Evolutionary conservation across 2,329 filamentous ascomycete species (phyloP), one percentile per base, ranked within the genome.

Genomic region (Aureobasidium sp.): DNA sequence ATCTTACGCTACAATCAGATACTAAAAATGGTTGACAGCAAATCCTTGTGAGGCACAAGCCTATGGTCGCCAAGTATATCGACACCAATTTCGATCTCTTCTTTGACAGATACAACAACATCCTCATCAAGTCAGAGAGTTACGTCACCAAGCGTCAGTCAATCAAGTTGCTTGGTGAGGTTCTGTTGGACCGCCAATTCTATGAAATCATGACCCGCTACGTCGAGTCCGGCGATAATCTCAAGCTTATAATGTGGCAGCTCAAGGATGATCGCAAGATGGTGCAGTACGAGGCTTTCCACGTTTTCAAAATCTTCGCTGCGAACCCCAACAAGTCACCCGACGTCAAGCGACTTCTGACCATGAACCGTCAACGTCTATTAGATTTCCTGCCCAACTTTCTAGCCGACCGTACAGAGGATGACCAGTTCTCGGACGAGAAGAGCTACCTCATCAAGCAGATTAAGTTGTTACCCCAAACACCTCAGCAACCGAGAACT

Each of bases 281-380:
- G 92, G 94, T 99, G 65, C 94, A 97, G 76, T 99, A 99, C 74
- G 94, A 99, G 75, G 94, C 92, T 8, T 99, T 99, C 74, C 94
- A 99, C 73, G 93, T 99, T 46, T 99, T 99, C 83, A 99, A 99
- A 81, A 93, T 99, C 65, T 99, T 99, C 76, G 94, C 97, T 60
- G 94, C 94, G 64, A 99, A 99, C 73, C 94, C 94, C 8, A 92
- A 97, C 79, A 99, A 99, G 78, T 96, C 91, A n/a, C 82, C 93
- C 64, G 90, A 92, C 37, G 94, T 99, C 53, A 92, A 96, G 73
- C 90, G 93, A 73, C 96, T 99, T 71, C 79, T 99, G 66, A 87
- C 97, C 68, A 97, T 96, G 84, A 99, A 99, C 73, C 86, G 92
- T 63, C 92, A 97, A 66, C 90, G 93, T 70, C 82, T 99, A 20